A percentile compares a stretch with the other conserved stretches of the same genome.
Conservation (phyloP, 163 green algal species). For the Trebouxia gelatinosa region DNA sequence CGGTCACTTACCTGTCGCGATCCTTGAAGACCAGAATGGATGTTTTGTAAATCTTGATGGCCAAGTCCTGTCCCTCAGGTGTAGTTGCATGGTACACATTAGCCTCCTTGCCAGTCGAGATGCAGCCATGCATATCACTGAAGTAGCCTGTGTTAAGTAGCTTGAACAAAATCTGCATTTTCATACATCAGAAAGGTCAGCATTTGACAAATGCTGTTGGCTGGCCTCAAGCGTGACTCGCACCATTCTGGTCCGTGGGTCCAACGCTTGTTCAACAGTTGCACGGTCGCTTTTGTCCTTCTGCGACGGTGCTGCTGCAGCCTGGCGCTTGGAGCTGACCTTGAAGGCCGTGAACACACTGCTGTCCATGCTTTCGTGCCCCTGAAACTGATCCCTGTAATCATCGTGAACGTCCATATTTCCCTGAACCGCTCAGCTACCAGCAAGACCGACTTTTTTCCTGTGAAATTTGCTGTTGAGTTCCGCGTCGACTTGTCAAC, state of each 20-base stretch:
- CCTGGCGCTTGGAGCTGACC: slow-evolving; percentile 40
- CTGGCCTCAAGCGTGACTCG: not conserved
- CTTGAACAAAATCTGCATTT: slow-evolving; percentile 91
- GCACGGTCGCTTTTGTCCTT: slow-evolving; percentile 85
- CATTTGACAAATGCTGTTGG: not conserved
- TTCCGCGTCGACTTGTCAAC: not conserved
- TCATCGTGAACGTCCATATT: slow-evolving; percentile 25
- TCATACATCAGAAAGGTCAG: too few relatives aligned
- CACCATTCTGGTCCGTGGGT: slow-evolving; percentile 93
- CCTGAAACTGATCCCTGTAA: slow-evolving; percentile 25
- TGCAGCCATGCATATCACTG: slow-evolving; percentile 89
- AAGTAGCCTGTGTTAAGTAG: slow-evolving; percentile 96
- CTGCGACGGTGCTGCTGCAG: slow-evolving; percentile 25
- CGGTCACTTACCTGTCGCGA: slow-evolving; percentile 81
- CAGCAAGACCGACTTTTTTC: not conserved
- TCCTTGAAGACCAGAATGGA: slow-evolving; percentile 99
- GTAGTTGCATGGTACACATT: slow-evolving; percentile 96
- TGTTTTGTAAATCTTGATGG: slow-evolving; percentile 99
- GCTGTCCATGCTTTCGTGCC: slow-evolving; percentile 27
- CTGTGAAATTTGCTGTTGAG: not conserved
- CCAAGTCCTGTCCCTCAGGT: slow-evolving; percentile 67
- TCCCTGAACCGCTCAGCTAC: not conserved
- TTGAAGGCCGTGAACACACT: slow-evolving; percentile 33
- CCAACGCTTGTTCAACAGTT: slow-evolving; percentile 89
- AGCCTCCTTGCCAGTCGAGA: slow-evolving; percentile 96